These are phyloP conservation scores for Chenopodium quinoa DNA, from an alignment of 148 eudicot genomes.

Conservation along the genomic window DNA sequence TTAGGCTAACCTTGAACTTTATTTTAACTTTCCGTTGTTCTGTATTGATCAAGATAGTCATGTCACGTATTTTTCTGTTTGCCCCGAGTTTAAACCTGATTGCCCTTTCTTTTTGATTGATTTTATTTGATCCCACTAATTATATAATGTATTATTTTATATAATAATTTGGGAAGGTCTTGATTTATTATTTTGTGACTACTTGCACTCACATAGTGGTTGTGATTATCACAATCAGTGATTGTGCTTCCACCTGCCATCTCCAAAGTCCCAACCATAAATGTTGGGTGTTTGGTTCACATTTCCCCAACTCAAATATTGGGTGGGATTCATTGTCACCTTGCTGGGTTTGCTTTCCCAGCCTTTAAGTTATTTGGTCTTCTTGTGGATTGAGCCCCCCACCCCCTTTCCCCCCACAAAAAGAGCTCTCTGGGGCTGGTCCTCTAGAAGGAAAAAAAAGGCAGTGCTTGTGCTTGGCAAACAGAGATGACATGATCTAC, in stretches of 20 bases:
- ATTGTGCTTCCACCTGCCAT: background rate
- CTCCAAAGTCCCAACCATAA: background rate
- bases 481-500: background rate
- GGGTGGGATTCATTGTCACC: background rate
- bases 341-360: background rate
- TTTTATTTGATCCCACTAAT: background rate
- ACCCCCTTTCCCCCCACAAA: background rate
- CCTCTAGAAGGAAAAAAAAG: background rate
- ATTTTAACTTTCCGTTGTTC: background rate
- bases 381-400: background rate
- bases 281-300: background rate
- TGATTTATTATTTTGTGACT: background rate
- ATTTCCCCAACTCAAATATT: background rate
- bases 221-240: background rate
- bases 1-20: background rate
- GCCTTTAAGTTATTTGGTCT: background rate
- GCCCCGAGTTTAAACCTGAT: background rate
- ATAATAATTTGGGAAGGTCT: background rate
- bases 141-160: too few relatives aligned
- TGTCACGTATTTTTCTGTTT: background rate
- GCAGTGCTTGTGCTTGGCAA: background rate
- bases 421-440: background rate
- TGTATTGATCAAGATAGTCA: background rate
- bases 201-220: background rate
- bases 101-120: background rate